Evolutionary conservation across 2,329 filamentous ascomycete genomes (phyloP).

Genomic region (Aplosporella prunicola): DNA sequence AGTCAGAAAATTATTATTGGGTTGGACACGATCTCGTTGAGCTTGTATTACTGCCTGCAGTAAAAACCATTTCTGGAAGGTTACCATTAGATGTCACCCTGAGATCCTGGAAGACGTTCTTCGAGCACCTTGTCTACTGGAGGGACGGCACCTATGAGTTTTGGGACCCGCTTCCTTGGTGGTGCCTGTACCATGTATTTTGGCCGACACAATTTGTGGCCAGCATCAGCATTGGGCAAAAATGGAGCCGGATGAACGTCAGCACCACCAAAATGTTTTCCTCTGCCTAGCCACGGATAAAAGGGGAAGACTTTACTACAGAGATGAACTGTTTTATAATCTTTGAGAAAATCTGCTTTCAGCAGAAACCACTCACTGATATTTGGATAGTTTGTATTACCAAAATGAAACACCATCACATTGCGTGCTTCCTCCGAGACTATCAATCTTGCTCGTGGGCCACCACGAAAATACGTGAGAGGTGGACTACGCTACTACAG

Average conservation of each 20-base stretch:
- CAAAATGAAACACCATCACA: no score
- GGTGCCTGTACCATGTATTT: slow-evolving; percentile 44
- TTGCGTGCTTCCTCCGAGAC: no score
- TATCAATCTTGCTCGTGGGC: no score
- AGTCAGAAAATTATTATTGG: slow-evolving; percentile 47
- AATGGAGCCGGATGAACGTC: slow-evolving; percentile 59
- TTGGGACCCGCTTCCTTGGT: slow-evolving; percentile 43
- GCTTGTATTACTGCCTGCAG: slow-evolving; percentile 34
- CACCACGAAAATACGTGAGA: no score
- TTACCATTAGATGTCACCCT: slow-evolving; percentile 21
- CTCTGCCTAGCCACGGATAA: no score
- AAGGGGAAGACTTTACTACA: no score
- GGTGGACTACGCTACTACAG: no score
- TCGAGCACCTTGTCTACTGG: slow-evolving; percentile 37
- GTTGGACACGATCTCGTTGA: slow-evolving; percentile 56
- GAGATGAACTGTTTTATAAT: no score
- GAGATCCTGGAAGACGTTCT: slow-evolving; percentile 20
- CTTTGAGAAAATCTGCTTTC: no score
- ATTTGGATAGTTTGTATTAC: no score
- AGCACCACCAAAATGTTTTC: slow-evolving; percentile 54
- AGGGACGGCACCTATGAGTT: slow-evolving; percentile 41
- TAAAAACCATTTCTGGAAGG: slow-evolving; percentile 21
- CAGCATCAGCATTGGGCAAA: slow-evolving; percentile 35
- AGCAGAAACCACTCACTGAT: no score
- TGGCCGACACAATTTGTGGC: slow-evolving; percentile 44